phyloP scores from a whole-genome alignment of 257 asterid genomes.

The Salvia hispanica region DNA sequence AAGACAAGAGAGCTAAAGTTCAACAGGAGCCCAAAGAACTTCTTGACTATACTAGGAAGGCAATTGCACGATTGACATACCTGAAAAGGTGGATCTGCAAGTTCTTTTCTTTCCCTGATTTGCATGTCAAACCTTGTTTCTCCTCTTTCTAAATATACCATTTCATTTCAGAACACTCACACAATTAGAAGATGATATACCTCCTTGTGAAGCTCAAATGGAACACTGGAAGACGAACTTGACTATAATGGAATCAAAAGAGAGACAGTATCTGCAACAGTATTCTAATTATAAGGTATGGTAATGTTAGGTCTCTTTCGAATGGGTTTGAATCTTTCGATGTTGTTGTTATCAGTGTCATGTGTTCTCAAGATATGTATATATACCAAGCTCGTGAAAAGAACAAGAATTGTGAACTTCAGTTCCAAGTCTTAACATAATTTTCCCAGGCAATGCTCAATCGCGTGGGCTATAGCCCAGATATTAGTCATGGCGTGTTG shows the following conservation, averaged over 20 bases:
- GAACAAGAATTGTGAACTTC: not conserved
- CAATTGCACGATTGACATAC: slow-evolving; percentile 91
- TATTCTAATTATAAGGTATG: slow-evolving; percentile 84
- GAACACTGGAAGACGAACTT: slow-evolving; percentile 87
- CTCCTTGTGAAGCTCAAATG: slow-evolving; percentile 94
- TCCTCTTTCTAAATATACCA: slow-evolving; percentile 11
- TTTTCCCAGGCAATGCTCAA: slow-evolving; percentile 83
- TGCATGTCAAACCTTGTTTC: slow-evolving; percentile 11
- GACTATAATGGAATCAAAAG: slow-evolving; percentile 88
- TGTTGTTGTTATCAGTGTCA: not conserved
- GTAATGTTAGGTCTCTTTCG: slow-evolving; percentile 2
- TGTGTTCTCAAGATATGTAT: not conserved
- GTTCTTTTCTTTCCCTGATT: slow-evolving; percentile 8
- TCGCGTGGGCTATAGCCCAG: slow-evolving; percentile 89
- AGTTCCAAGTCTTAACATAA: slow-evolving; percentile 10
- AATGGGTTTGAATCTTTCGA: not conserved
- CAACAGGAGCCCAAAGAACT: slow-evolving; percentile 90
- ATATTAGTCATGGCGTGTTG: slow-evolving; percentile 89
- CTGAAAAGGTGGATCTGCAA: slow-evolving; percentile 61
- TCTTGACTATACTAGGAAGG: slow-evolving; percentile 95
- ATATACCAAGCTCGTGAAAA: not conserved
- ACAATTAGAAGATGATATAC: slow-evolving; percentile 85
- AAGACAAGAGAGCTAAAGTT: slow-evolving; percentile 89
- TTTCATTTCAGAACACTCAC: slow-evolving; percentile 64
- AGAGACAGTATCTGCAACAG: slow-evolving; percentile 88